Evolutionary conservation across 1,284 basidiomycete species (phyloP).

Genomic region (Malassezia arunalokei): DNA sequence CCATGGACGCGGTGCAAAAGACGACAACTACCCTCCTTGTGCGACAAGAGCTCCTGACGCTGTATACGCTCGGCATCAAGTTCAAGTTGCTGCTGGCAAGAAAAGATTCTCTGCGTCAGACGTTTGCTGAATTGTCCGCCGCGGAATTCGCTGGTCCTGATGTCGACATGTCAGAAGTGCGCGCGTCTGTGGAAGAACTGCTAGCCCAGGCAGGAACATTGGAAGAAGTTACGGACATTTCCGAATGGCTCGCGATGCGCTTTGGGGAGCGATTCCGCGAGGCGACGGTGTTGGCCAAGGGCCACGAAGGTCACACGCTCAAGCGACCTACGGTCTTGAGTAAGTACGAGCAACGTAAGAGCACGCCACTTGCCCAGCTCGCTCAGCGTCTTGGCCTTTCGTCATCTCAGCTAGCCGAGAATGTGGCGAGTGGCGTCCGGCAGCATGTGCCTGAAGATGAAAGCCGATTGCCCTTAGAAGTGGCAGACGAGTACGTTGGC

Average conservation of each 20-base stretch:
- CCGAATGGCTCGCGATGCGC: constrained; percentile 79
- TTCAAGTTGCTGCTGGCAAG: constrained; percentile 36
- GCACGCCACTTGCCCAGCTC: constrained; percentile 61
- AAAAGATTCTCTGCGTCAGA: constrained; percentile 33
- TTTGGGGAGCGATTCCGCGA: constrained; percentile 51
- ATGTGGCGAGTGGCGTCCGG: constrained; percentile 56
- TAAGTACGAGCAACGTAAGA: constrained; percentile 71
- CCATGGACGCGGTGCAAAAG: constrained; percentile 15
- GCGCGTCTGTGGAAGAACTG: constrained; percentile 25
- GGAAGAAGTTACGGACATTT: constrained; percentile 79
- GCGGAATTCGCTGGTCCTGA: constrained; percentile 58
- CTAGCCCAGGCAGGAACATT: constrained; percentile 51
- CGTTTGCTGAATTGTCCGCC: constrained; percentile 48
- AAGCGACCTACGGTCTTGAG: constrained; percentile 77
- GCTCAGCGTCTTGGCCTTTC: constrained; percentile 69
- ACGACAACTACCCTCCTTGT: constrained; percentile 31
- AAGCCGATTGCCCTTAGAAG: constrained; percentile 19
- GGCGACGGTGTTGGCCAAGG: constrained; percentile 23
- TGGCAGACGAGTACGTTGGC: constrained; percentile 42
- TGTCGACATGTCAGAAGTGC: background rate
- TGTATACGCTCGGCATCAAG: constrained; percentile 57
- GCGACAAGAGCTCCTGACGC: constrained; percentile 47
- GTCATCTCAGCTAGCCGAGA: constrained; percentile 65
- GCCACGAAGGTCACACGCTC: constrained; percentile 44
- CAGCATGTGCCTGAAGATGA: constrained; percentile 56